These are phyloP conservation scores for Fusarium sterilihyphosum DNA, from an alignment of 2,329 filamentous ascomycete species.

Conservation along the genomic window DNA sequence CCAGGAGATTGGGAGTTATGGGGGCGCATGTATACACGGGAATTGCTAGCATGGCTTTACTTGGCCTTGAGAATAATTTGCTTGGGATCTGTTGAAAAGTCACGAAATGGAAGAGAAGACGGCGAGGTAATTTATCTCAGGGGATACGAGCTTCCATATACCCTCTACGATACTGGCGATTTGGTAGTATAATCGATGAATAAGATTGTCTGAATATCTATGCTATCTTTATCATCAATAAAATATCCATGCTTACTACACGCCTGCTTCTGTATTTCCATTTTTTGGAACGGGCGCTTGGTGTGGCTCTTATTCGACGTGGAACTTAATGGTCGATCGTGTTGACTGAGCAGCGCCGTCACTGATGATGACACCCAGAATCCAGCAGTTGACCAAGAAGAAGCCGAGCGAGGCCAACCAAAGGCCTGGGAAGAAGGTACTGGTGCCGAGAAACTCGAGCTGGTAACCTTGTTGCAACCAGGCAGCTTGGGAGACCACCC, in stretches of 20 bases:
- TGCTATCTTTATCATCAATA: not conserved
- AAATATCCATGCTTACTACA: not conserved
- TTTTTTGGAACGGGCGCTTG: not conserved
- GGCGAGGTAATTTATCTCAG: slow-evolving; percentile 9
- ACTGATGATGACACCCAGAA: slow-evolving; percentile 79
- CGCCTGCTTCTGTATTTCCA: not conserved
- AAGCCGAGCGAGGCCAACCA: slow-evolving; percentile 81
- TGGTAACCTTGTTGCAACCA: slow-evolving; percentile 81
- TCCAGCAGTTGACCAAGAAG: slow-evolving; percentile 88
- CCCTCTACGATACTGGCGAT: slow-evolving; percentile 33
- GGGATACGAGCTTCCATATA: slow-evolving; percentile 35
- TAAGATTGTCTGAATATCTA: slow-evolving; percentile 11
- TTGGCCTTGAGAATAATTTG: slow-evolving; percentile 28
- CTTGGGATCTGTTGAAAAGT: slow-evolving; percentile 28
- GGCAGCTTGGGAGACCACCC: slow-evolving; percentile 78
- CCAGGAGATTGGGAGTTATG: slow-evolving; percentile 42
- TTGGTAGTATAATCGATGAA: slow-evolving; percentile 23
- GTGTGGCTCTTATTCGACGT: slow-evolving; percentile 30
- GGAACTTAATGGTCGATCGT: slow-evolving; percentile 27
- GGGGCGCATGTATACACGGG: slow-evolving; percentile 40
- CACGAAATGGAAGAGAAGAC: slow-evolving; percentile 15
- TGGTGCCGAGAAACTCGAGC: slow-evolving; percentile 82
- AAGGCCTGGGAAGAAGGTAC: slow-evolving; percentile 86
- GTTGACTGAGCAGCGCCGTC: slow-evolving; percentile 60
- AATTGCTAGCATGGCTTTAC: slow-evolving; percentile 16